Evolutionary conservation across 768 basidiomycete species (phyloP).

Genomic region (Pulveroboletus sp.): DNA sequence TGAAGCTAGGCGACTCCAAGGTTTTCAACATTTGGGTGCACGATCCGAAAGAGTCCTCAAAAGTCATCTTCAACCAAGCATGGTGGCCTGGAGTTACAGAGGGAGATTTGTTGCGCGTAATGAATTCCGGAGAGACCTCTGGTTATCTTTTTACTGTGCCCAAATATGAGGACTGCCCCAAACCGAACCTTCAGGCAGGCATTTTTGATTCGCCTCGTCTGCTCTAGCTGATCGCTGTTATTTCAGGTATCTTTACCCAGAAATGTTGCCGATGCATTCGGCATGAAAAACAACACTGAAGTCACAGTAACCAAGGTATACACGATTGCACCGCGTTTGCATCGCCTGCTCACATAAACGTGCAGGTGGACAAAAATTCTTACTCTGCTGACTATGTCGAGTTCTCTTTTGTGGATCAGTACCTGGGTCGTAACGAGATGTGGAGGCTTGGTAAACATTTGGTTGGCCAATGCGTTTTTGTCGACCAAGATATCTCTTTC

Average conservation of each 20-base stretch:
- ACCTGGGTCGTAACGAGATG: conserved; percentile 94
- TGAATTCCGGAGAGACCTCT: conserved; percentile 38
- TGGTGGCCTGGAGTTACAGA: conserved; percentile 77
- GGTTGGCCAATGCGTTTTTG: conserved; percentile 75
- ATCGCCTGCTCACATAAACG: conserved; percentile 12
- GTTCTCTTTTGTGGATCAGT: conserved; percentile 91
- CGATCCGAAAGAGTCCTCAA: conserved; percentile 55
- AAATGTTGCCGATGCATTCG: conserved; percentile 67
- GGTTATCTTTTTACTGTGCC: conserved; percentile 65
- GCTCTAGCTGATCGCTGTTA: not conserved
- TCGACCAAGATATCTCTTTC: conserved; percentile 81
- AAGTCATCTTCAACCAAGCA: conserved; percentile 65
- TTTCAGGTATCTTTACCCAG: conserved; percentile 70
- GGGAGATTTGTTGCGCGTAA: conserved; percentile 68
- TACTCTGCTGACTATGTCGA: conserved; percentile 78
- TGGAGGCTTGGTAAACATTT: conserved; percentile 87
- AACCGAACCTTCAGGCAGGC: conserved; percentile 62
- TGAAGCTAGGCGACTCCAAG: conserved; percentile 61
- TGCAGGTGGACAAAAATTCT: conserved; percentile 61
- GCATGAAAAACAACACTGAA: conserved; percentile 66
- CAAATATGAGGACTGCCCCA: conserved; percentile 55
- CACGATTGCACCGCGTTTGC: not conserved
- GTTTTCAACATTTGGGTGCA: conserved; percentile 72
- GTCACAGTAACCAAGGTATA: conserved; percentile 67
- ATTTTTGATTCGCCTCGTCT: not conserved